Base-by-base conservation (phyloP, 2,329 filamentous ascomycete genomes). In the Aspergillus terreus region DNA sequence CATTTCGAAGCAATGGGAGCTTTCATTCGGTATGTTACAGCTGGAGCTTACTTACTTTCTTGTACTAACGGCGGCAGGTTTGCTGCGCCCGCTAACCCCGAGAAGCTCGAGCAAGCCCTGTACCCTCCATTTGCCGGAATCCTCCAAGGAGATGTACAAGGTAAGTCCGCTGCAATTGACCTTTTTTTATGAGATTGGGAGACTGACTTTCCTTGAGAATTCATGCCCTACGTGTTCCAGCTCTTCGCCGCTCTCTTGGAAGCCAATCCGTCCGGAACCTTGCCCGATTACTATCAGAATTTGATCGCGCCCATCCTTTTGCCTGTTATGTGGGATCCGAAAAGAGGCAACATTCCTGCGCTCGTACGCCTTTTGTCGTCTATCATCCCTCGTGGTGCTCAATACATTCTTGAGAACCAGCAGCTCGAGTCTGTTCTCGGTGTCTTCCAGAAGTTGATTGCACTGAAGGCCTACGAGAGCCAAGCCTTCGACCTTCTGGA, bases 201-300 rank as follows among this genome's bases (percentile, higher is more conserved):
- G 55, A 69, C 77, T 66, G 76, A 65, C 32, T 23, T 19, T 14
- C 38, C 32, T 10, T 12, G 58, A 87, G 94, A 99, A 73, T 99
- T 99, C 67, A 87, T 90, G 66, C 94, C 92, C 4, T 99, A 97
- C 63, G 85, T 97, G 49, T 96, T 99, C 79, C 94, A 99, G 69
- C 82, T 99, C 33, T 88, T 97, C 57, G 90, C 92, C 2, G 89
- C 92, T 47, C 82, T 99, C 12, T 81, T 99, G 3, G 92, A 97
- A 72, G 84, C 87, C 6, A 92, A 94, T 62, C 88, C 90, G 0
- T 81, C 86, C 0, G 86, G 83, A n/a, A 80, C 86, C 7, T 78
- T 97, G 27, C 89, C 91, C 2, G 82, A 84, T 23, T 87, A 90
- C 66, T 96, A 95, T 77, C 86, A 88, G 69, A 81, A 82, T 6